phyloP scores from a whole-genome alignment of 345 rosid genomes.

The Acer saccharum region DNA sequence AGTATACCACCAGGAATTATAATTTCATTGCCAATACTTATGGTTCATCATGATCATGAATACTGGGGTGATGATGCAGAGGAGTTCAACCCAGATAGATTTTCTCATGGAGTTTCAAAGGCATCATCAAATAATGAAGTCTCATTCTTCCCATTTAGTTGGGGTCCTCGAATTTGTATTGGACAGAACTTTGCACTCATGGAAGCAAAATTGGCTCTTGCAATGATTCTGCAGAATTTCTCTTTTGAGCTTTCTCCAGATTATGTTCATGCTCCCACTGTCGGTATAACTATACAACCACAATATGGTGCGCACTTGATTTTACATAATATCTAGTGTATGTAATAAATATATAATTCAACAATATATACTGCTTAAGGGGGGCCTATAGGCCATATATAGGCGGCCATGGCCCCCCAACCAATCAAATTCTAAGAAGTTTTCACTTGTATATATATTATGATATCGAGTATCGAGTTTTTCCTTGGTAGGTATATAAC shows the following conservation, averaged over 20 bases:
- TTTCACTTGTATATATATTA: too few species aligned
- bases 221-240: conserved; percentile 22
- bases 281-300: conserved; percentile 13
- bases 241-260: conserved; percentile 32
- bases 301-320: conserved; percentile 28
- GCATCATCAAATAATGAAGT: conserved; percentile 22
- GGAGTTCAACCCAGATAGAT: conserved; percentile 40
- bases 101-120: conserved; percentile 39
- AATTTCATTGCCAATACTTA: conserved; percentile 21
- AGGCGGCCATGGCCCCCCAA: too few species aligned
- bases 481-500: too few species aligned
- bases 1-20: conserved; percentile 30
- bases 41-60: conserved; percentile 33
- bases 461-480: too few species aligned
- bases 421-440: too few species aligned
- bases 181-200: conserved; percentile 33
- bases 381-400: too few species aligned
- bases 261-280: conserved; percentile 20
- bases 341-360: too few species aligned
- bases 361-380: too few species aligned
- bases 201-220: conserved; percentile 27
- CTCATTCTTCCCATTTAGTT: conserved; percentile 30
- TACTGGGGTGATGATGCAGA: conserved; percentile 41
- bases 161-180: conserved; percentile 36
- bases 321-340: too few species aligned